phyloP scores from a whole-genome alignment of 352 stramenopile species.

The Pythium aristosporum region DNA sequence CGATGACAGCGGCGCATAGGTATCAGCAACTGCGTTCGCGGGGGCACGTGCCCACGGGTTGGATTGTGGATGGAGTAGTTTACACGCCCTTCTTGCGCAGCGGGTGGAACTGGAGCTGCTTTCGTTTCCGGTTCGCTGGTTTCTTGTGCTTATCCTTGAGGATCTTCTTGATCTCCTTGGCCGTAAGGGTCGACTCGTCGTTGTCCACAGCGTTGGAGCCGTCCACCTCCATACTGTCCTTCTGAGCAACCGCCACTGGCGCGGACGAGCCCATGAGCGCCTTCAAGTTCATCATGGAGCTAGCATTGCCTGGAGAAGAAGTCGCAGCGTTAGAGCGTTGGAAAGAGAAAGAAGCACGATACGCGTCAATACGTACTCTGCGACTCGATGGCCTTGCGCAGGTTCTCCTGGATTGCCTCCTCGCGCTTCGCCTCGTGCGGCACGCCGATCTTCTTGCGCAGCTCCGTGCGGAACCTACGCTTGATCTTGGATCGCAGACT shows the following conservation, averaged over 20 bases:
- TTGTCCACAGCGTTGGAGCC: slow-evolving; percentile 38
- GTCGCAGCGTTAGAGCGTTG: background rate
- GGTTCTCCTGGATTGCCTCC: slow-evolving; percentile 82
- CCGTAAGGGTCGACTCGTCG: slow-evolving; percentile 31
- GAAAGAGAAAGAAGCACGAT: background rate
- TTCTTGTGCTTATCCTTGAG: slow-evolving; percentile 61
- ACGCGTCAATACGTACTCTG: slow-evolving; percentile 39
- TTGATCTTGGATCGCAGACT: slow-evolving; percentile 90
- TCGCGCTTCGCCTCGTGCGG: slow-evolving; percentile 69
- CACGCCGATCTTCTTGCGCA: slow-evolving; percentile 79
- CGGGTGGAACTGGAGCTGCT: slow-evolving; percentile 86
- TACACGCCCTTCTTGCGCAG: slow-evolving; percentile 88
- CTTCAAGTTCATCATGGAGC: slow-evolving; percentile 64
- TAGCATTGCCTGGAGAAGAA: slow-evolving; percentile 29
- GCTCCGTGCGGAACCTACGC: slow-evolving; percentile 85
- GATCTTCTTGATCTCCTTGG: slow-evolving; percentile 72
- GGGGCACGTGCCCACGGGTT: too few species aligned
- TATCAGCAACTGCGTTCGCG: too few species aligned
- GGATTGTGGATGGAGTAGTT: slow-evolving; percentile 11
- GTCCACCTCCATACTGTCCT: slow-evolving; percentile 43
- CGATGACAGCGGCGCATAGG: too few species aligned
- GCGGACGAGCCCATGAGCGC: slow-evolving; percentile 68
- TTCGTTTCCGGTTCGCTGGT: slow-evolving; percentile 58
- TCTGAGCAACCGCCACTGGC: slow-evolving; percentile 37
- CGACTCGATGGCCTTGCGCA: slow-evolving; percentile 73